Conservation (phyloP, 1,284 basidiomycete species). For the Leccinum pallidistipes region DNA sequence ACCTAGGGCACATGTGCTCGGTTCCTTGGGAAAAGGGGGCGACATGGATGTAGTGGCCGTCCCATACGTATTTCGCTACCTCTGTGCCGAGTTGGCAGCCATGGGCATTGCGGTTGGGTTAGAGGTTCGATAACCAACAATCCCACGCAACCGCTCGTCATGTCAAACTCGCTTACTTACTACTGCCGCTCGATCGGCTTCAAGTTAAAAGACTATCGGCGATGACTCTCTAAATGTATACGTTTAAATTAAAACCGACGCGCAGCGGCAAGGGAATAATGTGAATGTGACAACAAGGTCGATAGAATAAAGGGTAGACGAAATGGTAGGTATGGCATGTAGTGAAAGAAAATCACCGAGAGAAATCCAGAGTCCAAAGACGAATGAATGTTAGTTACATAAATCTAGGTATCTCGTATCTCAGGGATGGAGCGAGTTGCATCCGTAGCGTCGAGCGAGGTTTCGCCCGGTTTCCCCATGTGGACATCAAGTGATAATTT, state of each 20-base stretch:
- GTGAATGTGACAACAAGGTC: slow-evolving; percentile 15
- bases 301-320: slow-evolving; percentile 16
- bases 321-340: slow-evolving; percentile 17
- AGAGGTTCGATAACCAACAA: slow-evolving; percentile 48
- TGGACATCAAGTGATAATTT: slow-evolving; percentile 1
- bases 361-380: slow-evolving; percentile 8
- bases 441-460: background rate
- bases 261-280: slow-evolving; percentile 12
- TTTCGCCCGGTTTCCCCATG: slow-evolving; percentile 5
- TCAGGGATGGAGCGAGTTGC: slow-evolving; percentile 8
- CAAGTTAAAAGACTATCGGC: slow-evolving; percentile 1
- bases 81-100: slow-evolving; percentile 82
- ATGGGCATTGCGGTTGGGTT: slow-evolving; percentile 86
- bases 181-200: background rate
- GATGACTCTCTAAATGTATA: slow-evolving; percentile 15
- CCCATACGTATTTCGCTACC: slow-evolving; percentile 92
- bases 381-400: background rate
- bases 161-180: background rate
- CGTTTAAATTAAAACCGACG: slow-evolving; percentile 15
- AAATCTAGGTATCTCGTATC: slow-evolving; percentile 18
- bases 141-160: slow-evolving; percentile 8
- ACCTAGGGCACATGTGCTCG: slow-evolving; percentile 63
- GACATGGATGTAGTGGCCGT: slow-evolving; percentile 93
- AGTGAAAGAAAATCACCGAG: slow-evolving; percentile 2
- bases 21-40: slow-evolving; percentile 60